Conservation (phyloP, 1,284 basidiomycete species). For the Baeospora myosura region DNA sequence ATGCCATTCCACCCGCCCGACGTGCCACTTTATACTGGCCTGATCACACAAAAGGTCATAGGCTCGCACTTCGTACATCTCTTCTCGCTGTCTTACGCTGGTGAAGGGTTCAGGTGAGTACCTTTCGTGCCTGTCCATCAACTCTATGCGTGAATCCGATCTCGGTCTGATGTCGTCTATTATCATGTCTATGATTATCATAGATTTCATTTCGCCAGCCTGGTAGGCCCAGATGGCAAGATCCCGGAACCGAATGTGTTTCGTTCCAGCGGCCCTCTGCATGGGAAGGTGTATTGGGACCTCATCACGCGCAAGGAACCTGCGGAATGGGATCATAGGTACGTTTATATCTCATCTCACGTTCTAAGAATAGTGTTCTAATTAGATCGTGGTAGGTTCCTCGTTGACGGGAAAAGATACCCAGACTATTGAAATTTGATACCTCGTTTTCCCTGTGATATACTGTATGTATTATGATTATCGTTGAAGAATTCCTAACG, state of each 20-base stretch:
- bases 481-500: no score
- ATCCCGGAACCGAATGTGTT: slow-evolving; percentile 15
- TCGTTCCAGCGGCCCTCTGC: slow-evolving; percentile 17
- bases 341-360: background rate
- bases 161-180: background rate
- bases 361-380: background rate
- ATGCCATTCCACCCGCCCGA: slow-evolving; percentile 18
- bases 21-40: slow-evolving; percentile 8
- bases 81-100: slow-evolving; percentile 17
- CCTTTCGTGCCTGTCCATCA: no score
- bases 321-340: slow-evolving; percentile 15
- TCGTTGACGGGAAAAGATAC: slow-evolving; percentile 8
- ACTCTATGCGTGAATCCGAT: no score
- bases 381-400: slow-evolving; percentile 4
- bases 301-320: slow-evolving; percentile 9
- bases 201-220: slow-evolving; percentile 22
- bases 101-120: slow-evolving; percentile 20
- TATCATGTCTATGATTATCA: background rate
- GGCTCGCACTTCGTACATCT: slow-evolving; percentile 18
- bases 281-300: slow-evolving; percentile 20
- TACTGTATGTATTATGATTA: no score
- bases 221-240: slow-evolving; percentile 18
- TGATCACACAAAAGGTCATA: slow-evolving; percentile 20
- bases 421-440: slow-evolving; percentile 2
- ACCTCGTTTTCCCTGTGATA: no score